These are phyloP conservation scores for Phytophthora fragariae DNA, from an alignment of 352 stramenopile species.

Conservation along the genomic window DNA sequence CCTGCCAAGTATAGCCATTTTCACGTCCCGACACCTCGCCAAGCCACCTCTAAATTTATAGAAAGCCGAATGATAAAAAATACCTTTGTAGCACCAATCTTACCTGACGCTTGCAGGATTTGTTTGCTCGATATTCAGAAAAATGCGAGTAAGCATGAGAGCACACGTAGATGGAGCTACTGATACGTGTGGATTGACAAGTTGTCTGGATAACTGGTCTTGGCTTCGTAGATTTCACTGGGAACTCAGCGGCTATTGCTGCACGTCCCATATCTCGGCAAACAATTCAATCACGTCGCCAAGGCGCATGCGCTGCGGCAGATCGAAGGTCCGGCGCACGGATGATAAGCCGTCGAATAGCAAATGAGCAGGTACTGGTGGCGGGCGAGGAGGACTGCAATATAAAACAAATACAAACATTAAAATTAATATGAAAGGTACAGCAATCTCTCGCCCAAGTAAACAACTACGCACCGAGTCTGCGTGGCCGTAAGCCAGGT, in stretches of 20 bases:
- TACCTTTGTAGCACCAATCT: neutral
- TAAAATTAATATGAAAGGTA: conserved; percentile 15
- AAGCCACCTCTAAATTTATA: conserved; percentile 35
- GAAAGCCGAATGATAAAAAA: neutral
- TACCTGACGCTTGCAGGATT: neutral
- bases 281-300: conserved; percentile 89
- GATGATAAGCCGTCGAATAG: conserved; percentile 88
- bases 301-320: conserved; percentile 87
- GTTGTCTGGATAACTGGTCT: conserved; percentile 31
- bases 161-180: conserved; percentile 27
- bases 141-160: conserved; percentile 14
- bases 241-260: conserved; percentile 60
- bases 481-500: conserved; percentile 79
- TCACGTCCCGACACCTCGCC: conserved; percentile 7
- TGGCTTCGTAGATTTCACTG: conserved; percentile 27
- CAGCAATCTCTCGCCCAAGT: conserved; percentile 1
- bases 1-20: conserved; percentile 28
- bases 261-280: conserved; percentile 90
- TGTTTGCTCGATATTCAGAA: conserved; percentile 9
- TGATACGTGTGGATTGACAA: conserved; percentile 50
- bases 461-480: conserved; percentile 53
- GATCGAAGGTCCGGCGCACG: conserved; percentile 86
- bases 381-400: conserved; percentile 68
- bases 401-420: conserved; percentile 16
- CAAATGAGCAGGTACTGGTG: conserved; percentile 74